These are phyloP conservation scores for Acanthamoeba castellanii DNA, from an alignment of 208 protist species.

Conservation along the genomic window DNA sequence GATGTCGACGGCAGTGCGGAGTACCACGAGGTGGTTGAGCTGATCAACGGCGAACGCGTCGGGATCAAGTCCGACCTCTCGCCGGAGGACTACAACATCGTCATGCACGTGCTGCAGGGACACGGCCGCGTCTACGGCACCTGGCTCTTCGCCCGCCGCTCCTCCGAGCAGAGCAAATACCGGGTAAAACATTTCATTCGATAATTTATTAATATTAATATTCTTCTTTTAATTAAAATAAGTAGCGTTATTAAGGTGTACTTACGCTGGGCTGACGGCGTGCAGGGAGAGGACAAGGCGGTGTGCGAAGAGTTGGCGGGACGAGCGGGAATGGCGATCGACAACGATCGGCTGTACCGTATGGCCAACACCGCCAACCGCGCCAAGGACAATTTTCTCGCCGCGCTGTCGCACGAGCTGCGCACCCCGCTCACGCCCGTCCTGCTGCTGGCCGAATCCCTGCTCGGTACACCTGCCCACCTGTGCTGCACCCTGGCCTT, in stretches of 20 bases:
- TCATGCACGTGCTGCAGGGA: background rate
- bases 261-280: background rate
- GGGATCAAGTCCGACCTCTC: background rate
- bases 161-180: background rate
- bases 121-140: slow-evolving; percentile 14
- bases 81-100: background rate
- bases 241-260: background rate
- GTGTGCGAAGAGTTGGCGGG: slow-evolving; percentile 37
- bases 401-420: slow-evolving; percentile 69
- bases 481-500: background rate
- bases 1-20: background rate
- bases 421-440: slow-evolving; percentile 57
- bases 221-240: too few species aligned
- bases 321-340: slow-evolving; percentile 11
- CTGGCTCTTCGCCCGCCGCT: background rate
- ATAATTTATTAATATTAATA: background rate
- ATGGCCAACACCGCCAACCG: slow-evolving; percentile 21
- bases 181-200: background rate
- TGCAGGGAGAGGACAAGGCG: background rate
- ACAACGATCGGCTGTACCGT: slow-evolving; percentile 49
- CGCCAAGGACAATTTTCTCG: slow-evolving; percentile 67
- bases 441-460: slow-evolving; percentile 10
- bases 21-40: background rate
- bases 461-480: background rate
- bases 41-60: background rate